phyloP scores from a whole-genome alignment of 2,329 filamentous ascomycete genomes.

The Metarhizium brunneum region DNA sequence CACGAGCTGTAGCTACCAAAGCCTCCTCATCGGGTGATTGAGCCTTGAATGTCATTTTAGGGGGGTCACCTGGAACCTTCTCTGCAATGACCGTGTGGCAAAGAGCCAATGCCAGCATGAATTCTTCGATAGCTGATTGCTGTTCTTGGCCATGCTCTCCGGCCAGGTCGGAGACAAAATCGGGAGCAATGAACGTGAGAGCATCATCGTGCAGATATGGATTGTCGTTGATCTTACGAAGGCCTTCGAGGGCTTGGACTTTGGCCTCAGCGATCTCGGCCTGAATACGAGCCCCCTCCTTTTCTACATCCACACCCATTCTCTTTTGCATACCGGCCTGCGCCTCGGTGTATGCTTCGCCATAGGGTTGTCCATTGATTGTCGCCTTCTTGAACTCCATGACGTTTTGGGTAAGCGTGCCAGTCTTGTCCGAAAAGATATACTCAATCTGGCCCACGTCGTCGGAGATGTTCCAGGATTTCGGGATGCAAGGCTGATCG shows the following conservation, averaged over 20 bases:
- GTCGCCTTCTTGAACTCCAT: conserved; percentile 99
- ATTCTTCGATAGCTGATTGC: conserved; percentile 68
- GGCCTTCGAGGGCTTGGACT: conserved; percentile 57
- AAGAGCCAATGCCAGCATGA: conserved; percentile 92
- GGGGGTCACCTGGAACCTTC: conserved; percentile 77
- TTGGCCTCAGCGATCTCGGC: conserved; percentile 75
- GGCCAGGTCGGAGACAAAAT: conserved; percentile 75
- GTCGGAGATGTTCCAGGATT: conserved; percentile 98
- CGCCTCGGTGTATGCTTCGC: conserved; percentile 95
- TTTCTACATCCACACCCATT: conserved; percentile 76
- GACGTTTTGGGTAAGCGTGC: conserved; percentile 90
- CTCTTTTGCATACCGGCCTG: conserved; percentile 94
- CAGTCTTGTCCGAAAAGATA: conserved; percentile 98
- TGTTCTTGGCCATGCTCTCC: conserved; percentile 72
- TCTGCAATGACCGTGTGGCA: conserved; percentile 96
- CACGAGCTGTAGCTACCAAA: conserved; percentile 84
- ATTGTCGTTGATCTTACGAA: conserved; percentile 76
- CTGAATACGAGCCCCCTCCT: conserved; percentile 62
- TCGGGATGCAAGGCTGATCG: conserved; percentile 91
- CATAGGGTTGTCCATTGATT: conserved; percentile 91
- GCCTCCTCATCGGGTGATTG: conserved; percentile 96
- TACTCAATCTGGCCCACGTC: conserved; percentile 98
- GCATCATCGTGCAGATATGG: conserved; percentile 85
- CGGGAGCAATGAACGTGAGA: conserved; percentile 83
- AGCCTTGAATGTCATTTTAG: conserved; percentile 89